phyloP scores from a whole-genome alignment of 163 green algal genomes.

The Coccomyxa subellipsoidea region DNA sequence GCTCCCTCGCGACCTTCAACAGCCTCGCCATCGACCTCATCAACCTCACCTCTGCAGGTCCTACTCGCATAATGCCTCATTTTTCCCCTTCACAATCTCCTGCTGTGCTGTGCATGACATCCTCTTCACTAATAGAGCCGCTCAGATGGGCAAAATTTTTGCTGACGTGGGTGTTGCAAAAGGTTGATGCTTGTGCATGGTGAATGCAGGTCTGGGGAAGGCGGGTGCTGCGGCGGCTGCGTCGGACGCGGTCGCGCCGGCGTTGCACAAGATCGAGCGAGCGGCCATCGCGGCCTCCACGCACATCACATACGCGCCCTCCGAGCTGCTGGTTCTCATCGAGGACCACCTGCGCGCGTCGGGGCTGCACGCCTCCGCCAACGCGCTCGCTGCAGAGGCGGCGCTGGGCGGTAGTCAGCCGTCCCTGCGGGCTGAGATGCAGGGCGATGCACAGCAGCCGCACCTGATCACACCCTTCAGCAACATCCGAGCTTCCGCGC shows the following conservation, averaged over 20 bases:
- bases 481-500: neutral
- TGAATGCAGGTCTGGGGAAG: slow-evolving; percentile 2
- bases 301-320: slow-evolving; percentile 54
- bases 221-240: slow-evolving; percentile 31
- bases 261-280: slow-evolving; percentile 68
- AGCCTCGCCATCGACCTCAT: slow-evolving; percentile 64
- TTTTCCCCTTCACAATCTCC: neutral
- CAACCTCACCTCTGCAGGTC: slow-evolving; percentile 37
- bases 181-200: neutral
- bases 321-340: slow-evolving; percentile 61
- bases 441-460: neutral
- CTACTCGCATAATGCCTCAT: too few species aligned
- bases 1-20: slow-evolving; percentile 48
- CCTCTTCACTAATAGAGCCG: too few species aligned
- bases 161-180: too few species aligned
- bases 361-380: slow-evolving; percentile 47
- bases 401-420: slow-evolving; percentile 16
- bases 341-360: slow-evolving; percentile 57
- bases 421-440: neutral
- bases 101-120: neutral
- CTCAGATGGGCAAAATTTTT: too few species aligned
- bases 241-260: slow-evolving; percentile 53
- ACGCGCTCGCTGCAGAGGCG: slow-evolving; percentile 44
- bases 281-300: slow-evolving; percentile 68
- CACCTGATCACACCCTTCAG: neutral